Evolutionary conservation across 2,329 filamentous ascomycete genomes (phyloP).

Genomic region (Epicoccum sorghinum): DNA sequence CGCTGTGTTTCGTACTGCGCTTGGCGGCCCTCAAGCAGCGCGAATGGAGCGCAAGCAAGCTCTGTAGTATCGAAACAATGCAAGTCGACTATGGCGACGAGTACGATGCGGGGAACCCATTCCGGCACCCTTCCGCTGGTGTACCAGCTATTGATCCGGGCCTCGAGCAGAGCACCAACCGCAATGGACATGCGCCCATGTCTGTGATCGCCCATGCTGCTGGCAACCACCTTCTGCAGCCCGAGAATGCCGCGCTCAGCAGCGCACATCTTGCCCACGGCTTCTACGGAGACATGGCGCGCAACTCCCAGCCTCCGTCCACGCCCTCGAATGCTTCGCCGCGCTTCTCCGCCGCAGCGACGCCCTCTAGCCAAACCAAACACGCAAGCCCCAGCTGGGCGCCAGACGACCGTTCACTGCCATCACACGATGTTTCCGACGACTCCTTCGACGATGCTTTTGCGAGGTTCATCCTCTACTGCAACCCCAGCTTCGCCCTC

Average conservation of each 20-base stretch:
- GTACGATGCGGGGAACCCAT: slow-evolving; percentile 43
- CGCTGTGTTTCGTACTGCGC: slow-evolving; percentile 17
- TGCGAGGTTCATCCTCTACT: slow-evolving; percentile 84
- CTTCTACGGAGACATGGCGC: slow-evolving; percentile 49
- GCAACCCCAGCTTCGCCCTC: slow-evolving; percentile 80
- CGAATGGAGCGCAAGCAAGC: slow-evolving; percentile 38
- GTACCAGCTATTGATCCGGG: slow-evolving; percentile 45
- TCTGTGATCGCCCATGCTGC: slow-evolving; percentile 36
- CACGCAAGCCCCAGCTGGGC: slow-evolving; percentile 38
- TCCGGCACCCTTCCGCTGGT: slow-evolving; percentile 39
- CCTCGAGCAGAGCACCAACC: slow-evolving; percentile 45
- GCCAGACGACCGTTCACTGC: slow-evolving; percentile 62
- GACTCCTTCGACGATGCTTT: slow-evolving; percentile 81
- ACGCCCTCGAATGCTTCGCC: slow-evolving; percentile 48
- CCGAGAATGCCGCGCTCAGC: slow-evolving; percentile 42
- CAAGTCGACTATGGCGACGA: slow-evolving; percentile 47
- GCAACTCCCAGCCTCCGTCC: slow-evolving; percentile 45
- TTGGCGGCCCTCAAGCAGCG: slow-evolving; percentile 30
- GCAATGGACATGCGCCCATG: slow-evolving; percentile 46
- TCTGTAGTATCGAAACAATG: slow-evolving; percentile 39
- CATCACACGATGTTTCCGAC: slow-evolving; percentile 70
- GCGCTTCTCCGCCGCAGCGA: slow-evolving; percentile 43
- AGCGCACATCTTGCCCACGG: slow-evolving; percentile 37
- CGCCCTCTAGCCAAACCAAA: slow-evolving; percentile 45
- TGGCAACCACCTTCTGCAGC: slow-evolving; percentile 42